A percentile compares a stretch with the other conserved stretches of the same genome.
These are phyloP conservation scores for Opeltia flavorubescens DNA, from an alignment of 495 filamentous ascomycete species.

Conservation along the genomic window DNA sequence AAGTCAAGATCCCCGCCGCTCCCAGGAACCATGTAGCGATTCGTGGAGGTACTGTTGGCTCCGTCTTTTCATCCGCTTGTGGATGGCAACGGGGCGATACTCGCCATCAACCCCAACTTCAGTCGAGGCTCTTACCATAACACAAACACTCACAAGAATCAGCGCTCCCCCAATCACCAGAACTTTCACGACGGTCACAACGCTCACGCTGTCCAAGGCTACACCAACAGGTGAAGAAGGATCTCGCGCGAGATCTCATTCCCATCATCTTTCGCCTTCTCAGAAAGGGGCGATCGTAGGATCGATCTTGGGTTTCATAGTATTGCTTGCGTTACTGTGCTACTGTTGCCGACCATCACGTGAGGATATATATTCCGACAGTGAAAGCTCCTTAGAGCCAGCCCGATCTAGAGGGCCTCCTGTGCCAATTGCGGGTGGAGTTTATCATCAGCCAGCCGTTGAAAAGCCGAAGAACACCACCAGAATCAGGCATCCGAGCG, in stretches of 20 bases:
- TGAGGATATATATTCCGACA: not conserved
- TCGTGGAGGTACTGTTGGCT: not conserved
- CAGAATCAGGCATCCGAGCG: not conserved
- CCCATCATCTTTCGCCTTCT: not conserved
- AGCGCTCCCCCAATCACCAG: not conserved
- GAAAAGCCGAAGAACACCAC: not conserved
- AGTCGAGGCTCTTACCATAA: not conserved
- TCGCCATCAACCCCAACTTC: not conserved
- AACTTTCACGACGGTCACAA: not conserved
- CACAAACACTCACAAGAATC: not conserved
- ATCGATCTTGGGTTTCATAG: not conserved
- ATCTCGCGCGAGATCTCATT: not conserved
- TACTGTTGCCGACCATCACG: not conserved
- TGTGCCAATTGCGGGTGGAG: not conserved
- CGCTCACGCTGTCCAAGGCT: not conserved
- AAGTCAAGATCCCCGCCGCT: not conserved
- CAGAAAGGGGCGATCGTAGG: not conserved
- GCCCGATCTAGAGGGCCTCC: not conserved
- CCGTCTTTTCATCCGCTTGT: not conserved
- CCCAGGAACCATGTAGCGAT: not conserved
- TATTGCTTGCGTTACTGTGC: not conserved
- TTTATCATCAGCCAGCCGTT: not conserved
- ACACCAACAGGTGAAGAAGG: not conserved
- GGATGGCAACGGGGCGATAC: too few species aligned
- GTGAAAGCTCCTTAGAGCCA: not conserved